Evolutionary conservation across 2,329 filamentous ascomycete species (phyloP), one percentile per base, ranked within the genome.

Genomic region (Grosmannia penicillata): DNA sequence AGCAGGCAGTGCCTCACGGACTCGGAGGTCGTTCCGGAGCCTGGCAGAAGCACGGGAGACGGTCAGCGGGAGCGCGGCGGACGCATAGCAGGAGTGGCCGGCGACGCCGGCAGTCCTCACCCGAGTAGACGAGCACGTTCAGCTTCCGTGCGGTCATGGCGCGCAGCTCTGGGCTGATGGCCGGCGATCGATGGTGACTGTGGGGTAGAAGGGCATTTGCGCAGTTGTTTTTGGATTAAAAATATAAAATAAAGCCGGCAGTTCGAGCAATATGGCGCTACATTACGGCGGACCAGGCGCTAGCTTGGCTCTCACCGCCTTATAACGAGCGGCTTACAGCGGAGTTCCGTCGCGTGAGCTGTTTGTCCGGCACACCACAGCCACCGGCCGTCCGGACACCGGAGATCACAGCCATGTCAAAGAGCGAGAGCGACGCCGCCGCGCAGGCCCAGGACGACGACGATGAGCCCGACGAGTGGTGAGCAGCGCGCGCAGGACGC

Each of bases 391-490:
- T 6, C 23, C 13, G 8, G 42, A 40, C 41, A 22, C 18, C 25
- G 5, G 19, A 15, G 10, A 47, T 49, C 76, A 5, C 26, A 21
- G 18, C 47, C 49, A 77, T 76, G 73, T 70, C 76, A 11, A 73
- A 75, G 45, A 63, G 71, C 42, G 66, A 71, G 43, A 69, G 48
- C 37, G 49, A 61, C 29, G 50, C 56, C 33, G 52, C 55, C 35
- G 51, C 54, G 36, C 51, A 57, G 28, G 65, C 41, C 2, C 32
- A 39, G 54, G 37, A 72, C 32, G 73, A 77, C 27, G 82, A 89
- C 41, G 86, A 95, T 59, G 89, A 95, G 59, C 83, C 83, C 4
- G 91, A 96, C 68, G 89, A 94, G 43, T 96, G 89, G 91, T 96
- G 65, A 59, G 72, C 26, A 15, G 24, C 5, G 9, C 22, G 25